phyloP scores from a whole-genome alignment of 257 asterid species.

The Lycium ferocissimum region DNA sequence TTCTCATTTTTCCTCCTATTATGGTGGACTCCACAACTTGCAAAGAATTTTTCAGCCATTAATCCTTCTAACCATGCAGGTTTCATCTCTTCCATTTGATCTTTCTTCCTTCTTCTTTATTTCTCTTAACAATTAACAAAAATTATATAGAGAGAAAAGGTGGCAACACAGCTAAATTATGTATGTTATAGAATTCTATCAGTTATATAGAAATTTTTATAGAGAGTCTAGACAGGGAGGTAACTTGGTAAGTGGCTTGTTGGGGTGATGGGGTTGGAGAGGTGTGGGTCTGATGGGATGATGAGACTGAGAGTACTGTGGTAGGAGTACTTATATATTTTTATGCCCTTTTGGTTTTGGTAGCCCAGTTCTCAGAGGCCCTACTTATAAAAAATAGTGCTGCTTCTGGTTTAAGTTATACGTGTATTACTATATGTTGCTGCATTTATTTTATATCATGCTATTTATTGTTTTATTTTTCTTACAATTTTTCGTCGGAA shows the following conservation, averaged over 20 bases:
- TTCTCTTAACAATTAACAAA: slow-evolving; percentile 21
- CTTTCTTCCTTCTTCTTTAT: slow-evolving; percentile 4
- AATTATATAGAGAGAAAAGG: not conserved
- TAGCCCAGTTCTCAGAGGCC: not conserved
- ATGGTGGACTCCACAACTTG: slow-evolving; percentile 63
- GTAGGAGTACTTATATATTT: not conserved
- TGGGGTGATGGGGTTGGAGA: slow-evolving; percentile 17
- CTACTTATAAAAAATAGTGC: not conserved
- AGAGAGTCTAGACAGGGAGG: not conserved
- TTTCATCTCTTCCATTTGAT: slow-evolving; percentile 34
- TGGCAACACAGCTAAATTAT: not conserved
- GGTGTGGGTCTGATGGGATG: slow-evolving; percentile 26
- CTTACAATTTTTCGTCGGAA: too few relatives aligned
- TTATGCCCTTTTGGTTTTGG: not conserved
- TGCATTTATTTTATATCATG: too few relatives aligned
- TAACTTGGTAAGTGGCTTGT: not conserved
- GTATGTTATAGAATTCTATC: not conserved
- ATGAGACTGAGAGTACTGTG: not conserved
- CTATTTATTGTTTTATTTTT: too few relatives aligned
- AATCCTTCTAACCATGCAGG: slow-evolving; percentile 93
- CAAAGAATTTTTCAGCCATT: slow-evolving; percentile 76
- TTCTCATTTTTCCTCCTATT: slow-evolving; percentile 75
- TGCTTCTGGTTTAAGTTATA: not conserved
- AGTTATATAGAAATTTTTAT: not conserved
- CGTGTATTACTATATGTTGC: too few relatives aligned